A percentile compares a stretch with the other conserved stretches of the same genome.
Evolutionary conservation across 1,139 yeast genomes (phyloP).

Genomic region (Magnusiomyces suaveolens): DNA sequence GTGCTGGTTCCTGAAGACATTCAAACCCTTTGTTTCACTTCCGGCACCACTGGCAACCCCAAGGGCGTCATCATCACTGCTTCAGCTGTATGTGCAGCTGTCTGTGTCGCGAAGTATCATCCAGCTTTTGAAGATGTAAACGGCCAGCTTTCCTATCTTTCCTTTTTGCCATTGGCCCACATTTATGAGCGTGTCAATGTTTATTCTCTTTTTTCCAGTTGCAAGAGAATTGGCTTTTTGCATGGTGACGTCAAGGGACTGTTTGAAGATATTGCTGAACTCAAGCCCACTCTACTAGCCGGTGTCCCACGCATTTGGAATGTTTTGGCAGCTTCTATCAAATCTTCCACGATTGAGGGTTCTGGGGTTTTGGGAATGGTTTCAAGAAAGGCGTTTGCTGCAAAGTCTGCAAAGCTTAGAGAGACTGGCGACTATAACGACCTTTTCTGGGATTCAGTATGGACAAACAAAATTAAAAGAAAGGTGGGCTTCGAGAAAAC

Average conservation of each 20-base stretch:
- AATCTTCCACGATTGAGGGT: conserved; percentile 29
- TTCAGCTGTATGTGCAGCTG: conserved; percentile 43
- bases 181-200: conserved; percentile 45
- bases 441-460: conserved; percentile 40
- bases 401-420: conserved; percentile 32
- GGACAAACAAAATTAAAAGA: conserved; percentile 45
- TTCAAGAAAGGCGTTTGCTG: conserved; percentile 34
- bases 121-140: conserved; percentile 10
- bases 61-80: conserved; percentile 66
- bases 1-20: conserved; percentile 47
- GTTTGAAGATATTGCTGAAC: conserved; percentile 46
- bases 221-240: conserved; percentile 39
- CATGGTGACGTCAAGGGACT: conserved; percentile 39
- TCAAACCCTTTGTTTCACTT: conserved; percentile 65
- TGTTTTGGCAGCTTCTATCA: conserved; percentile 48
- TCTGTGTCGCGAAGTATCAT: conserved; percentile 30
- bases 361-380: conserved; percentile 15
- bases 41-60: conserved; percentile 68
- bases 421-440: conserved; percentile 33
- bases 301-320: conserved; percentile 62
- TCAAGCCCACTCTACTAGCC: conserved; percentile 45
- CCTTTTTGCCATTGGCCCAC: conserved; percentile 62
- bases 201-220: conserved; percentile 19
- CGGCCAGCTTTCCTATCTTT: conserved; percentile 25
- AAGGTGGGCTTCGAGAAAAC: conserved; percentile 50